Percentiles rank a stretch among this genome's conserved stretches.
phyloP scores from a whole-genome alignment of 257 asterid genomes.

The Oldenlandia corymbosa region DNA sequence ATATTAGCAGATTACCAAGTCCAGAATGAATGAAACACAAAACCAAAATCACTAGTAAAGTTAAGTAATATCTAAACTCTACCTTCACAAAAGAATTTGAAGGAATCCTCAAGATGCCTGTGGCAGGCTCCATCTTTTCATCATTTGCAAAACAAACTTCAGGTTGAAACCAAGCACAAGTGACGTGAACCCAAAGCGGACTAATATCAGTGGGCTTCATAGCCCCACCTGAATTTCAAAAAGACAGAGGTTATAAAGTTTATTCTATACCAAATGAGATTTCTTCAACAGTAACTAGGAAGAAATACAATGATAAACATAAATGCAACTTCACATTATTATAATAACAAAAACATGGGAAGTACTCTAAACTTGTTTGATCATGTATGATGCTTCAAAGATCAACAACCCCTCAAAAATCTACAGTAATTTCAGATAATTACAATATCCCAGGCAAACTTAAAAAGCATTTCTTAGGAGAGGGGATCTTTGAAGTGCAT shows the following conservation, averaged over 20 bases:
- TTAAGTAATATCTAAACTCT: slow-evolving; percentile 3
- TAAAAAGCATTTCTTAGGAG: too few relatives aligned
- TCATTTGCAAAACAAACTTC: slow-evolving; percentile 91
- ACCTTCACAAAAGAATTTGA: slow-evolving; percentile 92
- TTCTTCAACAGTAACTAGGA: not conserved
- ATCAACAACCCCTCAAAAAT: too few relatives aligned
- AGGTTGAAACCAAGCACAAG: slow-evolving; percentile 99
- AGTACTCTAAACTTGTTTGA: not conserved
- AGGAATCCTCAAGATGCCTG: slow-evolving; percentile 88
- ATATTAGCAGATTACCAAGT: not conserved
- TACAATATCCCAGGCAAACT: too few relatives aligned
- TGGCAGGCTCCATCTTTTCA: slow-evolving; percentile 97
- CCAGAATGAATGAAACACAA: not conserved
- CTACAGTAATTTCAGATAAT: too few relatives aligned
- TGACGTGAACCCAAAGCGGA: slow-evolving; percentile 94
- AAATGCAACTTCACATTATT: not conserved
- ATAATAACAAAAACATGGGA: not conserved
- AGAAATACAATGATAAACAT: not conserved
- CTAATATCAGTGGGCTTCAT: slow-evolving; percentile 85
- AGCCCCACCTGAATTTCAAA: slow-evolving; percentile 75
- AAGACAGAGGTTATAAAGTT: not conserved
- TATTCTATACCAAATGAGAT: not conserved
- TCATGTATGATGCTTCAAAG: not conserved
- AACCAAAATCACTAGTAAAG: too few relatives aligned
- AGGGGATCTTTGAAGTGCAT: too few relatives aligned